Evolutionary conservation across 768 basidiomycete species (phyloP), one percentile per base, ranked within the genome.

Genomic region (Termitomyces titanicus): DNA sequence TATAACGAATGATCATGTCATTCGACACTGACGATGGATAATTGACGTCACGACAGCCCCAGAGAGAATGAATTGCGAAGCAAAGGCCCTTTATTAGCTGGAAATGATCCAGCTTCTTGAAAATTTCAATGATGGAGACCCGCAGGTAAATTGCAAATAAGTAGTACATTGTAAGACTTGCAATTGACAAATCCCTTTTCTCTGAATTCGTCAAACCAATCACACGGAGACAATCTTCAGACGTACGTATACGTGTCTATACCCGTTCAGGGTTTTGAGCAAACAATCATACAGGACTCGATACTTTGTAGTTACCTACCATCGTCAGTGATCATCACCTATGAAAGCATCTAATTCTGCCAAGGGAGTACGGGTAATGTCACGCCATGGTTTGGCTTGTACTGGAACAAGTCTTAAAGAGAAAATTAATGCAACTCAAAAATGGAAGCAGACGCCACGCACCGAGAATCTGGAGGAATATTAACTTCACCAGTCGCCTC

Each of bases 401-500:
- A 67, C 59, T 49, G 66, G 58, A 20, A 62, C 44, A 24, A 66
- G 38, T 51, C 75, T 77, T 55, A 13, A 54, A 44, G 10, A 38
- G 18, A 20, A 7, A 0, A 38, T 35, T 8, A 58, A 10, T 37
- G 11, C 24, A 22, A 7, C 37, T 35, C 27, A 6, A 25, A 29
- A 48, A 7, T 37, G 29, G 5, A 54, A 15, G 8, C 47, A 22
- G 58, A 50, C 11, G 47, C 31, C 31, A 54, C 77, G 55, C 54
- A 80, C 83, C 72, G 75, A 34, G 70, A 58, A 39, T 69, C 63
- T 33, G 69, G 47, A 40, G 81, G 81, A 38, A 86, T 65, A 57
- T 79, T 74, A 5, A 89, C 75, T 63, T 80, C 76, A 13, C 80
- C 79, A 37, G 76, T 76, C 17, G 55, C 57, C 47, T 72, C 54